A percentile compares a stretch with the other conserved stretches of the same genome.
These are phyloP conservation scores for Erythrobasidium hasegawianum DNA, from an alignment of 1,284 basidiomycete genomes.

Conservation along the genomic window DNA sequence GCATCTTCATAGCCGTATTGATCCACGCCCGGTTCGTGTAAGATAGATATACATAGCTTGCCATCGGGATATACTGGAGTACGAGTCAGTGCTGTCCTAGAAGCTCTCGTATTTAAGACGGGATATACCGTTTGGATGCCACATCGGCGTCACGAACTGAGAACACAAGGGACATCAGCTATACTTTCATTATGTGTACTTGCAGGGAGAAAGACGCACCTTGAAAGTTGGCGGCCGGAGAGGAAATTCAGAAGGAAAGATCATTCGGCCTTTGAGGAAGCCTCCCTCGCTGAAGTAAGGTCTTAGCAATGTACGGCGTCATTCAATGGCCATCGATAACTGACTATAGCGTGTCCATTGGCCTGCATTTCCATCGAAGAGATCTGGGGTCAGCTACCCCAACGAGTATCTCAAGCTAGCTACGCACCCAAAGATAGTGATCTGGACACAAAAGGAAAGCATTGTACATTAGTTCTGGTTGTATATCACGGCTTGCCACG, in stretches of 20 bases:
- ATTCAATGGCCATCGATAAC: constrained; percentile 42
- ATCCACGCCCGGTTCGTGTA: constrained; percentile 96
- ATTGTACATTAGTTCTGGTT: background rate
- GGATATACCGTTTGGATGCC: constrained; percentile 91
- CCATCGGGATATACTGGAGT: constrained; percentile 79
- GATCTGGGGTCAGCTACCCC: background rate
- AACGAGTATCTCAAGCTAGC: background rate
- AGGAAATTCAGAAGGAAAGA: constrained; percentile 87
- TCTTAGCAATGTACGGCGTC: constrained; percentile 12
- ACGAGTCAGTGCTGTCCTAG: background rate
- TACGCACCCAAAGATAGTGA: constrained; percentile 45
- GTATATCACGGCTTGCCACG: background rate
- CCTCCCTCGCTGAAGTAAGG: constrained; percentile 69
- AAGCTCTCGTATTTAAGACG: background rate
- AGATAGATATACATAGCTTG: constrained; percentile 89
- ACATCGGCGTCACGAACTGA: constrained; percentile 85
- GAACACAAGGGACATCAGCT: background rate
- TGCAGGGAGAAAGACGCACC: background rate
- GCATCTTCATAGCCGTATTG: constrained; percentile 98
- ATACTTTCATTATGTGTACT: background rate
- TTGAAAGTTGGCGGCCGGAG: constrained; percentile 91
- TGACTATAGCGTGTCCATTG: constrained; percentile 83
- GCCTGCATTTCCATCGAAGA: constrained; percentile 56
- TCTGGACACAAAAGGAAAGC: constrained; percentile 6
- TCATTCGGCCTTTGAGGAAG: constrained; percentile 80